These are phyloP conservation scores for Mycena maculata DNA, from an alignment of 768 basidiomycete species.

Conservation along the genomic window DNA sequence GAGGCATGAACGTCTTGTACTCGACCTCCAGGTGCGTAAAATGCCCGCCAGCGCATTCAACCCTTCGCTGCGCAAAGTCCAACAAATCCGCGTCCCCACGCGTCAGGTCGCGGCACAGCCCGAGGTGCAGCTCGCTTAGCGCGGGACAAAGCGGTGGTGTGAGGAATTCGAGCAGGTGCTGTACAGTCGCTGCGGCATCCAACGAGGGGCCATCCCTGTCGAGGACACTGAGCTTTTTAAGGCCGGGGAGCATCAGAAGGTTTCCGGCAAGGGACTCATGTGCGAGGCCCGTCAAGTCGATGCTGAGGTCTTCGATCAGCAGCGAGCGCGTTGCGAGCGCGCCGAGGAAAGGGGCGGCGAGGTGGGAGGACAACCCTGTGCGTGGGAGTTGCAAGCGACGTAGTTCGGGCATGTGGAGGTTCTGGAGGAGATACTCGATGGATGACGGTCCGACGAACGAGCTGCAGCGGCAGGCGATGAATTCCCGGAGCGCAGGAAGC, in stretches of 20 bases:
- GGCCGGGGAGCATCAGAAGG: neutral
- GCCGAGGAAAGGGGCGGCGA: neutral
- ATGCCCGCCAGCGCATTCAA: neutral
- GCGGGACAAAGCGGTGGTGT: neutral
- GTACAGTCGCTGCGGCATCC: neutral
- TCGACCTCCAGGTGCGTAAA: neutral
- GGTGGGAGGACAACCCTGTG: neutral
- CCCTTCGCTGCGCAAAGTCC: neutral
- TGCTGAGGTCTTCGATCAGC: conserved; percentile 1
- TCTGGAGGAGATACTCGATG: neutral
- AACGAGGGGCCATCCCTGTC: neutral
- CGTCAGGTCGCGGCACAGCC: neutral
- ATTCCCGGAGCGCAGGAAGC: neutral
- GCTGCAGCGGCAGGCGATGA: neutral
- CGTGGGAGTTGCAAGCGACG: neutral
- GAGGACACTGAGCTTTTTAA: neutral
- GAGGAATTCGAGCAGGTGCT: neutral
- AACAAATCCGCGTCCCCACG: neutral
- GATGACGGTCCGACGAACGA: neutral
- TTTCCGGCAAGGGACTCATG: neutral
- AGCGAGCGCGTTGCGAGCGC: neutral
- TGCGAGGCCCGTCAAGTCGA: neutral
- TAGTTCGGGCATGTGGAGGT: conserved; percentile 2
- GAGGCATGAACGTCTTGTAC: neutral
- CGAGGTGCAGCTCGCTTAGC: neutral